A percentile compares a stretch with the other conserved stretches of the same genome.
These are phyloP conservation scores for Trichosporon sp. DNA, from an alignment of 1,284 basidiomycete genomes.

Conservation along the genomic window DNA sequence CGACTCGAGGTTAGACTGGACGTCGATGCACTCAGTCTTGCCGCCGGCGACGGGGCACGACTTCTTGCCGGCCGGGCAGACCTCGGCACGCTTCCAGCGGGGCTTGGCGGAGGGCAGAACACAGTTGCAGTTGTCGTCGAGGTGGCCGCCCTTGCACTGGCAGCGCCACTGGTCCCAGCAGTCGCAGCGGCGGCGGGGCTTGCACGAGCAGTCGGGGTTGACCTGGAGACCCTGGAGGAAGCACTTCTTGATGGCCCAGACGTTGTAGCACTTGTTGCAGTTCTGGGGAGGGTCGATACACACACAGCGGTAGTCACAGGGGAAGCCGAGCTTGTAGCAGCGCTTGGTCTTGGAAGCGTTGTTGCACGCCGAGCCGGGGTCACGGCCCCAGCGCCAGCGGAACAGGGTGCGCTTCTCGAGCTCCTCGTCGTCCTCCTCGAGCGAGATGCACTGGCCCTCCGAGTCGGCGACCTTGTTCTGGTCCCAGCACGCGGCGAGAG, in stretches of 20 bases:
- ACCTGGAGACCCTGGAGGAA: slow-evolving; percentile 8
- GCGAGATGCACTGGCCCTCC: slow-evolving; percentile 10
- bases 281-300: slow-evolving; percentile 10
- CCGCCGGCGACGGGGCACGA: slow-evolving; percentile 17
- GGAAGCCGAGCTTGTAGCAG: background rate
- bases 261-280: slow-evolving; percentile 17
- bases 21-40: slow-evolving; percentile 25
- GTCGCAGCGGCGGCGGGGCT: slow-evolving; percentile 5
- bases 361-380: background rate
- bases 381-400: background rate
- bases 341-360: background rate
- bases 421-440: background rate
- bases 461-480: slow-evolving; percentile 9
- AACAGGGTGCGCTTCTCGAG: background rate
- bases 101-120: slow-evolving; percentile 11
- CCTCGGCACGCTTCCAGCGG: slow-evolving; percentile 8
- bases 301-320: background rate
- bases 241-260: slow-evolving; percentile 9
- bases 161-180: slow-evolving; percentile 16
- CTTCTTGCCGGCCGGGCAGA: slow-evolving; percentile 11
- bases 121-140: slow-evolving; percentile 19
- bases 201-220: slow-evolving; percentile 19
- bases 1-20: slow-evolving; percentile 21
- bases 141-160: slow-evolving; percentile 11
- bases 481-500: slow-evolving; percentile 12